phyloP scores from a whole-genome alignment of 78 protist species.

The Protostelium mycophagum region DNA sequence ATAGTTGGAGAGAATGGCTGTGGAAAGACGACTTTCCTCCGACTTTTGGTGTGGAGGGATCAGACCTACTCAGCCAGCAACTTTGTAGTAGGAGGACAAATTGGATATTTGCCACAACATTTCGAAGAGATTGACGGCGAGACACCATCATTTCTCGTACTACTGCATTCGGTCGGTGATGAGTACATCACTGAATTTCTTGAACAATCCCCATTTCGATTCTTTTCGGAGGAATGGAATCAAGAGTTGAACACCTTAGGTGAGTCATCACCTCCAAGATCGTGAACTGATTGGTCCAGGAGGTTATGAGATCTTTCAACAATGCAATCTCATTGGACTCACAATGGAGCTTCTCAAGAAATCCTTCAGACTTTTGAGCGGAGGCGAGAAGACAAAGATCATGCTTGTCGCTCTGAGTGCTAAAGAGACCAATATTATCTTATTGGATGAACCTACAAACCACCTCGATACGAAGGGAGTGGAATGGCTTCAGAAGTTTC shows the following conservation, averaged over 20 bases:
- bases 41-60: neutral
- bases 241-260: neutral
- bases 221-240: neutral
- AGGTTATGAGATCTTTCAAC: neutral
- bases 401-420: neutral
- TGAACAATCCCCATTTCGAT: neutral
- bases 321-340: neutral
- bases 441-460: slow-evolving; percentile 94
- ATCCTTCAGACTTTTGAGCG: neutral
- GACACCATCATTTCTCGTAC: neutral
- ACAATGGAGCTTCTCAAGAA: neutral
- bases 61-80: neutral
- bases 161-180: neutral
- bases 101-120: neutral
- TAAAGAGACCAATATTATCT: slow-evolving; percentile 62
- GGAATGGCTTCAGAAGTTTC: neutral
- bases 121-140: neutral
- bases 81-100: neutral
- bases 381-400: neutral
- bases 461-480: slow-evolving; percentile 70
- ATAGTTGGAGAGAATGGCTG: neutral
- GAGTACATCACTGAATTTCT: neutral
- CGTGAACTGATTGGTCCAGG: neutral
- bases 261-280: neutral
- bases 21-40: neutral